Evolutionary conservation across 257 asterid genomes (phyloP).

Genomic region (Ilex asprella): DNA sequence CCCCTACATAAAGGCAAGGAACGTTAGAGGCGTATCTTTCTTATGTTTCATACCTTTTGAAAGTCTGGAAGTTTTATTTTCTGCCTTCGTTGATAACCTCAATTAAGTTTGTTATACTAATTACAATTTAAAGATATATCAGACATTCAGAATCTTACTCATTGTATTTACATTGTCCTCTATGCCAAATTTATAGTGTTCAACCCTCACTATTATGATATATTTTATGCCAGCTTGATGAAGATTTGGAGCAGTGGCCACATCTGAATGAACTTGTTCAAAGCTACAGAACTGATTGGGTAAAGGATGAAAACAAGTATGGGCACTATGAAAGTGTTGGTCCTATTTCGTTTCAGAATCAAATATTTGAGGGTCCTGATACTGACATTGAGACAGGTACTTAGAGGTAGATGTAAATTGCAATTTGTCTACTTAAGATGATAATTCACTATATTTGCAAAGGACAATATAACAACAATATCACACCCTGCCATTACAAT

Average conservation of each 20-base stretch:
- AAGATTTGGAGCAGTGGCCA: conserved; percentile 97
- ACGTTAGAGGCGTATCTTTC: not conserved
- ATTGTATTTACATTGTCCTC: not conserved
- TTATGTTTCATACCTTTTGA: not conserved
- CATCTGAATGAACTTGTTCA: conserved; percentile 95
- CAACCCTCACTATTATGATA: not conserved
- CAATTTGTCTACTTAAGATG: conserved; percentile 1
- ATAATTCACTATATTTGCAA: not conserved
- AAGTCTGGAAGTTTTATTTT: not conserved
- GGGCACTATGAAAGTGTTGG: conserved; percentile 87
- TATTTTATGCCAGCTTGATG: conserved; percentile 54
- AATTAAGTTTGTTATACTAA: not conserved
- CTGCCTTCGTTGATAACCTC: not conserved
- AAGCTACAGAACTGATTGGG: conserved; percentile 88
- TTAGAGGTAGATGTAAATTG: conserved; percentile 10
- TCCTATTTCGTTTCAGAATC: conserved; percentile 61
- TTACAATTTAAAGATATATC: not conserved
- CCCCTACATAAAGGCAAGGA: not conserved
- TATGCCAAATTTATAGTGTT: not conserved
- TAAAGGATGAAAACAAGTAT: conserved; percentile 81
- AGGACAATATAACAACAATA: not conserved
- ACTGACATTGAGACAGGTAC: conserved; percentile 93
- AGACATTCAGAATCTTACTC: not conserved
- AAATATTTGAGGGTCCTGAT: conserved; percentile 91
- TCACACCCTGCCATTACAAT: not conserved